A percentile compares a stretch with the other conserved stretches of the same genome.
Evolutionary conservation across 2,329 filamentous ascomycete genomes (phyloP).

Genomic region (Westerdykella aurantiaca): DNA sequence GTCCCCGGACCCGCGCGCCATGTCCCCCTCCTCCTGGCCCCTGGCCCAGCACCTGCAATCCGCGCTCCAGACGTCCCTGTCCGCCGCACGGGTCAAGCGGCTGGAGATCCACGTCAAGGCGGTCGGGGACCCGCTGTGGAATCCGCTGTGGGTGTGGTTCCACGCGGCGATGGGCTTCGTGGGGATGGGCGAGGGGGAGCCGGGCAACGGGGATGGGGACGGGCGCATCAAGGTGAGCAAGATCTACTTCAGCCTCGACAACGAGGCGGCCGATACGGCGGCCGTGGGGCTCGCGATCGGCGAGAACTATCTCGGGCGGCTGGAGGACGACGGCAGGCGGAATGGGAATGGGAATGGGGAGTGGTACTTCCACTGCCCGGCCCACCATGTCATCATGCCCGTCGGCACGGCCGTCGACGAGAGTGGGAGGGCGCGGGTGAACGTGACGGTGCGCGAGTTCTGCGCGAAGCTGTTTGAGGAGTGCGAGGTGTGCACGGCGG

Average conservation of each 20-base stretch:
- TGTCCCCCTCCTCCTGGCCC: constrained; percentile 27
- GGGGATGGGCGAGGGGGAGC: constrained; percentile 16
- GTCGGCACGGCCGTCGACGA: constrained; percentile 28
- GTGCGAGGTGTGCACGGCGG: constrained; percentile 18
- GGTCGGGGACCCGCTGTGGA: constrained; percentile 36
- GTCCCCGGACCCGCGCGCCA: constrained; percentile 30
- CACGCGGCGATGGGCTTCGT: constrained; percentile 32
- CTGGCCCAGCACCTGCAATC: constrained; percentile 22
- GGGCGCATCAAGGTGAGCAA: constrained; percentile 19
- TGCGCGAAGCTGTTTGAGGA: constrained; percentile 26
- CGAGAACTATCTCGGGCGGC: background rate
- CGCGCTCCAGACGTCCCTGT: constrained; percentile 19
- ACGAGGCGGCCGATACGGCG: constrained; percentile 5
- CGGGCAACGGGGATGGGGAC: constrained; percentile 2
- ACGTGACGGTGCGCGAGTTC: constrained; percentile 27
- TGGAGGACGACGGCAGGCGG: background rate
- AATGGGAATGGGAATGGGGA: background rate
- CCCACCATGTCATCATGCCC: constrained; percentile 23
- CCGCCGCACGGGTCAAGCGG: constrained; percentile 8
- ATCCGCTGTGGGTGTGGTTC: constrained; percentile 38
- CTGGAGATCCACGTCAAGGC: constrained; percentile 31
- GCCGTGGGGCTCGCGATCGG: background rate
- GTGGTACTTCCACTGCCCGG: background rate
- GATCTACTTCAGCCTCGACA: constrained; percentile 33
- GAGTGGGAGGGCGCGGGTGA: constrained; percentile 12